These are phyloP conservation scores for Lactarius sp. DNA, from an alignment of 768 basidiomycete genomes.

Conservation along the genomic window DNA sequence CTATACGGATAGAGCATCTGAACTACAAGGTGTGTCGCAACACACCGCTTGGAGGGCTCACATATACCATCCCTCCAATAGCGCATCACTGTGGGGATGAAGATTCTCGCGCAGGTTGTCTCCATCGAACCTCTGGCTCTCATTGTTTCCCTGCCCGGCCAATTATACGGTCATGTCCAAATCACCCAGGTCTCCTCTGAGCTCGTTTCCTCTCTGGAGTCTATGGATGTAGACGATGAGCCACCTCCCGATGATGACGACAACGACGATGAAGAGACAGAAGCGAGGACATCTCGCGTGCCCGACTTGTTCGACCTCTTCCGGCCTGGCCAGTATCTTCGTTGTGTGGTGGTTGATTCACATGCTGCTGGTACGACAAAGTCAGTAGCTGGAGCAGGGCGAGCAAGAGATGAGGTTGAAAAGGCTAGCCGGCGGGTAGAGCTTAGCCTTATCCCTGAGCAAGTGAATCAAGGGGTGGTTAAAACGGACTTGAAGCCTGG, in stretches of 20 bases:
- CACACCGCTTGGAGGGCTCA: neutral
- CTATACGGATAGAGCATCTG: conserved; percentile 78
- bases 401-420: conserved; percentile 60
- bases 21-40: conserved; percentile 74
- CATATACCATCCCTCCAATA: conserved; percentile 32
- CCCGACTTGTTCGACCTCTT: conserved; percentile 79
- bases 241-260: conserved; percentile 46
- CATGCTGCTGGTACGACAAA: conserved; percentile 65
- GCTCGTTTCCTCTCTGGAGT: conserved; percentile 67
- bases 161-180: conserved; percentile 89
- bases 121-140: conserved; percentile 85
- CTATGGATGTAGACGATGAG: conserved; percentile 47
- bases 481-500: conserved; percentile 73
- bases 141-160: conserved; percentile 91
- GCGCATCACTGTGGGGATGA: conserved; percentile 81
- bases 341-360: conserved; percentile 65
- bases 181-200: conserved; percentile 87
- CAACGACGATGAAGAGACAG: conserved; percentile 42
- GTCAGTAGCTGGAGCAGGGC: conserved; percentile 45
- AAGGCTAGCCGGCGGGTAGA: conserved; percentile 76
- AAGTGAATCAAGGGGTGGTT: conserved; percentile 75
- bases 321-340: conserved; percentile 78
- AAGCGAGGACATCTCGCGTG: conserved; percentile 32
- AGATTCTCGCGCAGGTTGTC: conserved; percentile 81
- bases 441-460: conserved; percentile 75